phyloP scores from a whole-genome alignment of 2,329 filamentous ascomycete genomes.

The Aphanoascus verrucosus region DNA sequence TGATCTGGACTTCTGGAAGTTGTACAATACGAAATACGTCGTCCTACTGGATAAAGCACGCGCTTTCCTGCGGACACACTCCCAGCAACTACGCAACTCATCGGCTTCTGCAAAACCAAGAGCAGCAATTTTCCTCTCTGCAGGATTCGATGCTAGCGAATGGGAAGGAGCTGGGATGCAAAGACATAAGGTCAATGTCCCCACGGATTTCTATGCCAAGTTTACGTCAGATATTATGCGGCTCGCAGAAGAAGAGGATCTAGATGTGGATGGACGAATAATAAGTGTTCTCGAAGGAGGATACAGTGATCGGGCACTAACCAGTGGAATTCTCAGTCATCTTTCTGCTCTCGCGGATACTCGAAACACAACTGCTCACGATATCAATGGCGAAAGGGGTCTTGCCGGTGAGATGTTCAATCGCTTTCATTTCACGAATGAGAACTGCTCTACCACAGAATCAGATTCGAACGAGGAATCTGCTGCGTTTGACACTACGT shows the following conservation, averaged over 20 bases:
- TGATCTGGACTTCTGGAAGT: constrained; percentile 71
- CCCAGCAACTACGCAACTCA: constrained; percentile 50
- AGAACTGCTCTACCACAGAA: constrained; percentile 16
- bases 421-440: constrained; percentile 22
- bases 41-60: constrained; percentile 71
- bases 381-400: constrained; percentile 29
- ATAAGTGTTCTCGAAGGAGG: constrained; percentile 93
- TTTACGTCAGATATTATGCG: constrained; percentile 77
- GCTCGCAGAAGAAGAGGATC: constrained; percentile 67
- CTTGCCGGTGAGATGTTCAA: constrained; percentile 51
- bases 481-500: constrained; percentile 53
- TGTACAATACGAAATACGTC: constrained; percentile 72
- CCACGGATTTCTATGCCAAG: constrained; percentile 89
- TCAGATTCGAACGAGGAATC: constrained; percentile 14
- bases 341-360: constrained; percentile 64
- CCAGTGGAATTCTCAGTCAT: constrained; percentile 81
- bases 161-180: constrained; percentile 92
- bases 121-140: constrained; percentile 86
- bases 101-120: constrained; percentile 55
- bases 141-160: constrained; percentile 93
- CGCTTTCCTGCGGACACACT: constrained; percentile 62
- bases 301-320: constrained; percentile 84
- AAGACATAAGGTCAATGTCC: constrained; percentile 87
- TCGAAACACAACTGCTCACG: constrained; percentile 20
- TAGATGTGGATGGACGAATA: constrained; percentile 68